Percentiles rank a stretch among this genome's conserved stretches.
Conservation (phyloP, 176 grass and related monocot species). For the Pontederia crassipes region DNA sequence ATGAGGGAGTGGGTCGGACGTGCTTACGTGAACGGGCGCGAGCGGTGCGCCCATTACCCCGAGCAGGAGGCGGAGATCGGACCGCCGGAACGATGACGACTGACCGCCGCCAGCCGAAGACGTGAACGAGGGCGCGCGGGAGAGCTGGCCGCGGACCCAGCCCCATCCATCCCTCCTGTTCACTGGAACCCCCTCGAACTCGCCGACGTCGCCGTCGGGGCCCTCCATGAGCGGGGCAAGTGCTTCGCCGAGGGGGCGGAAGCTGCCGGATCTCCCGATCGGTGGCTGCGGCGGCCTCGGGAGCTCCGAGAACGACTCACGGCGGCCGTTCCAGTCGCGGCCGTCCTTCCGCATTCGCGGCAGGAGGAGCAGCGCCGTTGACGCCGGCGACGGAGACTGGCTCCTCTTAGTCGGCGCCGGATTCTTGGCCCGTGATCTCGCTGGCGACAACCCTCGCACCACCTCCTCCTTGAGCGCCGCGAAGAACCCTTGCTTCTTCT, state of each 20-base stretch:
- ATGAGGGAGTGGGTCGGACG: slow-evolving; percentile 36
- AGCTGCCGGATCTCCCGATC: slow-evolving; percentile 44
- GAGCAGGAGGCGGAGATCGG: slow-evolving; percentile 65
- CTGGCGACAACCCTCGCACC: slow-evolving; percentile 44
- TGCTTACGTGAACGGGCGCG: slow-evolving; percentile 32
- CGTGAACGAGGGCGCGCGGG: slow-evolving; percentile 32
- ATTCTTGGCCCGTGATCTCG: slow-evolving; percentile 40
- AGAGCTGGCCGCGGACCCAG: slow-evolving; percentile 64
- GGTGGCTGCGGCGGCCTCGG: slow-evolving; percentile 10
- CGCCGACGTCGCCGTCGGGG: slow-evolving; percentile 7
- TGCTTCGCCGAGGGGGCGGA: slow-evolving; percentile 36
- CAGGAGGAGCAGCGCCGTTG: slow-evolving; percentile 8
- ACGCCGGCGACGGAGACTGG: slow-evolving; percentile 14
- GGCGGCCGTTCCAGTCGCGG: slow-evolving; percentile 1
- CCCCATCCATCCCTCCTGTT: slow-evolving; percentile 42
- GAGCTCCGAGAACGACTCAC: slow-evolving; percentile 10
- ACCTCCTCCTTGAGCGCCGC: slow-evolving; percentile 67
- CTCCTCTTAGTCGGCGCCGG: slow-evolving; percentile 11
- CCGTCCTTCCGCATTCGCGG: neutral
- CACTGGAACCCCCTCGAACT: neutral
- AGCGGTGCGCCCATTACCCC: slow-evolving; percentile 80
- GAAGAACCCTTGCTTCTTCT: slow-evolving; percentile 73
- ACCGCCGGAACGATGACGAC: slow-evolving; percentile 31
- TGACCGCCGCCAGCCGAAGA: slow-evolving; percentile 3
- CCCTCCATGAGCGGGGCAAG: slow-evolving; percentile 69